Percentiles rank a stretch among this genome's conserved stretches.
Evolutionary conservation across 2,329 filamentous ascomycete genomes (phyloP).

Genomic region (Penicillium sclerotigenum): DNA sequence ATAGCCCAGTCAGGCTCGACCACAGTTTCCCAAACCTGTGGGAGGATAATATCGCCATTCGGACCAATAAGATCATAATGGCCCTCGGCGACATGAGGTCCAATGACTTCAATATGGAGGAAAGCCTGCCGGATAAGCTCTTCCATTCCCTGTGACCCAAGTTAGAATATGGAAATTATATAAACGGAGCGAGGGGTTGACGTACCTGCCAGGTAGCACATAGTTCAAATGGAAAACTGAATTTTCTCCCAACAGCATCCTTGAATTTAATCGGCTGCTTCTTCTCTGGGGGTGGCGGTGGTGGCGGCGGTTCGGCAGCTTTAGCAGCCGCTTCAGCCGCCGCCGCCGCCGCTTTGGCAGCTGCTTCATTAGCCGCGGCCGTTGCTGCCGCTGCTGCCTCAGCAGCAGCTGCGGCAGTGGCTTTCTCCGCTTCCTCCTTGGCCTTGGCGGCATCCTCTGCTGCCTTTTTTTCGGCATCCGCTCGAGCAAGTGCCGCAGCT

Average conservation of each 20-base stretch:
- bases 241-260: constrained; percentile 86
- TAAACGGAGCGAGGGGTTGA: background rate
- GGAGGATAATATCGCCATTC: constrained; percentile 77
- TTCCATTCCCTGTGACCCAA: constrained; percentile 68
- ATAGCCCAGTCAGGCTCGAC: constrained; percentile 73
- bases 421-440: constrained; percentile 44
- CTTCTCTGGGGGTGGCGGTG: constrained; percentile 50
- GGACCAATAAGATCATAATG: constrained; percentile 79
- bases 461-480: constrained; percentile 45
- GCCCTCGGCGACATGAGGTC: constrained; percentile 71
- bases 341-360: constrained; percentile 33
- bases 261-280: constrained; percentile 83
- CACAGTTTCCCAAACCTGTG: constrained; percentile 76
- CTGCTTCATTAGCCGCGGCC: constrained; percentile 38
- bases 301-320: constrained; percentile 29
- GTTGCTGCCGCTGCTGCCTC: constrained; percentile 40
- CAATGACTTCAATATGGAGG: constrained; percentile 71
- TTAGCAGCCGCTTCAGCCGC: constrained; percentile 33
- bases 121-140: constrained; percentile 83
- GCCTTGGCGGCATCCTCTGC: constrained; percentile 50
- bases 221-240: constrained; percentile 83
- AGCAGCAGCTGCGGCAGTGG: constrained; percentile 38
- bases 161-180: constrained; percentile 24
- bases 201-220: constrained; percentile 80
- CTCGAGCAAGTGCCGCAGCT: constrained; percentile 48